phyloP scores from a whole-genome alignment of 495 filamentous ascomycete genomes.

The Penicillium mononematosum region DNA sequence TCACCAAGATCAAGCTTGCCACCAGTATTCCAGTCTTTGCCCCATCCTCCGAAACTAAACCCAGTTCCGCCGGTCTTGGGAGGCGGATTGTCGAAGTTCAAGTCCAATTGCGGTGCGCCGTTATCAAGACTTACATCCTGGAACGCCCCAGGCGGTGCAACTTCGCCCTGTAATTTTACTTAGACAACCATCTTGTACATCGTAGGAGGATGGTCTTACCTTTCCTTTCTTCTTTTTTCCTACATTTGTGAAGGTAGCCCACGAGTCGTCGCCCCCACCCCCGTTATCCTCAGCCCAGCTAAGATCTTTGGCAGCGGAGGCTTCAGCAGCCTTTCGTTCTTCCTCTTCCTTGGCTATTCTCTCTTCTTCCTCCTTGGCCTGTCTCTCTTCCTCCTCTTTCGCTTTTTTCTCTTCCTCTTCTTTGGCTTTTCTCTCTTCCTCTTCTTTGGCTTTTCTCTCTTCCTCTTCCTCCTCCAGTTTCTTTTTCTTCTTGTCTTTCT shows the following conservation, averaged over 20 bases:
- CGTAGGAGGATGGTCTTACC: slow-evolving; percentile 25
- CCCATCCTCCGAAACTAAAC: slow-evolving; percentile 49
- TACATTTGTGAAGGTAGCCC: slow-evolving; percentile 35
- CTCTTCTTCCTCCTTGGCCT: slow-evolving; percentile 37
- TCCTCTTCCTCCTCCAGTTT: slow-evolving; percentile 40
- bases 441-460: slow-evolving; percentile 36
- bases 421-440: slow-evolving; percentile 33
- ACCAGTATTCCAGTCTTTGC: slow-evolving; percentile 41
- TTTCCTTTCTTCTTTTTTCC: slow-evolving; percentile 53
- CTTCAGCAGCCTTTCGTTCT: slow-evolving; percentile 37
- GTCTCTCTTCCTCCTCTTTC: slow-evolving; percentile 33
- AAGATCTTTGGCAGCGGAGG: slow-evolving; percentile 36
- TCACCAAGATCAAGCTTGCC: slow-evolving; percentile 34
- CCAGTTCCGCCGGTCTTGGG: slow-evolving; percentile 33
- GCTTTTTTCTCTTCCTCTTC: slow-evolving; percentile 37
- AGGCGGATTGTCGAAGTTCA: slow-evolving; percentile 41
- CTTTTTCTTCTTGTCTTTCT: slow-evolving; percentile 44
- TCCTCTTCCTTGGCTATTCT: slow-evolving; percentile 36
- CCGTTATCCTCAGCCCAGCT: slow-evolving; percentile 47
- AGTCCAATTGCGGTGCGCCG: slow-evolving; percentile 44
- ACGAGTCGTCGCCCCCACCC: slow-evolving; percentile 33
- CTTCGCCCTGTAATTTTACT: slow-evolving; percentile 23
- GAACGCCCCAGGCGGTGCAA: slow-evolving; percentile 35
- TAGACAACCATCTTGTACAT: not conserved
- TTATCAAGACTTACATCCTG: slow-evolving; percentile 49